phyloP scores from a whole-genome alignment of 2,329 filamentous ascomycete species.

The Ophiocordyceps camponoti-floridani region DNA sequence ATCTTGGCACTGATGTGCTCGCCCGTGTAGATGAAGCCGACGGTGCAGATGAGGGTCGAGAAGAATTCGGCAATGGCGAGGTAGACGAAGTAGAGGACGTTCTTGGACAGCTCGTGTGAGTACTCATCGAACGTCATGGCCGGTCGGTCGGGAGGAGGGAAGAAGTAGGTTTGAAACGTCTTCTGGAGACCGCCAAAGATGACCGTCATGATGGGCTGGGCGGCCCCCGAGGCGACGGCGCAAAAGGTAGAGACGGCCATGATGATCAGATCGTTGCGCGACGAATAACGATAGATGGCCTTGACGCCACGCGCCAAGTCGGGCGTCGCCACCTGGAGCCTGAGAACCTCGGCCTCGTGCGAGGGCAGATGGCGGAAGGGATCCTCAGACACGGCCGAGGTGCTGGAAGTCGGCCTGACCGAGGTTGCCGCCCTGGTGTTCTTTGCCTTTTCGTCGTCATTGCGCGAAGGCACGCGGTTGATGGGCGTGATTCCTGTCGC shows the following conservation, averaged over 20 bases:
- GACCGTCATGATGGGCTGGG: slow-evolving; percentile 41
- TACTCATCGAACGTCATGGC: slow-evolving; percentile 28
- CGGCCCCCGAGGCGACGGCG: slow-evolving; percentile 33
- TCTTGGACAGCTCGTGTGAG: slow-evolving; percentile 39
- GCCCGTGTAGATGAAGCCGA: slow-evolving; percentile 78
- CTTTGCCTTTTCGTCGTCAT: neutral
- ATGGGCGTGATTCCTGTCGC: neutral
- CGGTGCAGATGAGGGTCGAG: slow-evolving; percentile 42
- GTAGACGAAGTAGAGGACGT: slow-evolving; percentile 51
- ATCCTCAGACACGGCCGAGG: slow-evolving; percentile 16
- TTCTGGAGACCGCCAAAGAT: slow-evolving; percentile 26
- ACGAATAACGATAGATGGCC: slow-evolving; percentile 32
- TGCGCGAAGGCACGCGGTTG: neutral
- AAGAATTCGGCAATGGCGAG: slow-evolving; percentile 40
- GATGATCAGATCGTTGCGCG: slow-evolving; percentile 29
- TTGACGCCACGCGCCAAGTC: slow-evolving; percentile 13
- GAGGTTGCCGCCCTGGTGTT: neutral
- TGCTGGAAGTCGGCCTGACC: slow-evolving; percentile 20
- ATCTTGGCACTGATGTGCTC: slow-evolving; percentile 67
- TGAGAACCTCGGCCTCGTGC: neutral
- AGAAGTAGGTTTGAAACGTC: slow-evolving; percentile 1
- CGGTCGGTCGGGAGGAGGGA: slow-evolving; percentile 16
- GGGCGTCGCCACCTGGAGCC: neutral
- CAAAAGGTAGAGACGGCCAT: slow-evolving; percentile 27
- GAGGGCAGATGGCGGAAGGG: neutral